Conservation (phyloP, 2,329 filamentous ascomycete species). For the Penicillium occitanis region DNA sequence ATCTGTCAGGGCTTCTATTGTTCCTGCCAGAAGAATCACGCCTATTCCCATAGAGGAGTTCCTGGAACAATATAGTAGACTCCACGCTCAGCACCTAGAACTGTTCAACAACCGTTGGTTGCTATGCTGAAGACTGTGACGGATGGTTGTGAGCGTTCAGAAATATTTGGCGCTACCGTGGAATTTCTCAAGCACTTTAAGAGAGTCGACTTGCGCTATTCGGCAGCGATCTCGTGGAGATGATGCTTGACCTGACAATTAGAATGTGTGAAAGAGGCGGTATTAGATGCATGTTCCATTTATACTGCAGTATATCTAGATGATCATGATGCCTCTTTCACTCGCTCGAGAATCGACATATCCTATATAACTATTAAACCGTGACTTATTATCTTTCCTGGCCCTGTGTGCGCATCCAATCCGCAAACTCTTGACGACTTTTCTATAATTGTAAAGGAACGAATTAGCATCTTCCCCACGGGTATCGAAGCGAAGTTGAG, state of each 20-base stretch:
- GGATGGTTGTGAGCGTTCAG: not conserved
- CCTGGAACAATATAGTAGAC: not conserved
- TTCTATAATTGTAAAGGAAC: constrained; percentile 35
- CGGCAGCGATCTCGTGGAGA: not conserved
- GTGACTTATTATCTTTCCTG: constrained; percentile 16
- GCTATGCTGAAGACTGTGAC: not conserved
- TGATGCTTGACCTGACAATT: not conserved
- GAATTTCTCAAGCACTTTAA: not conserved
- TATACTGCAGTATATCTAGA: not conserved
- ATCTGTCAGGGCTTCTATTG: too few species aligned
- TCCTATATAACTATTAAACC: not conserved
- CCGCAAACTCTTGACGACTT: constrained; percentile 72
- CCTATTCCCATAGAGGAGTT: not conserved
- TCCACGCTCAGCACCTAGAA: not conserved
- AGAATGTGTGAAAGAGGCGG: not conserved
- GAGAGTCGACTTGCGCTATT: not conserved
- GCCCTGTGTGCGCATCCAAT: constrained; percentile 61
- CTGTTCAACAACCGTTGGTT: not conserved
- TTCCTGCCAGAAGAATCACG: not conserved
- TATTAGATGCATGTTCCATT: not conserved
- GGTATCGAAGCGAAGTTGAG: not conserved
- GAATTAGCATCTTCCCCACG: constrained; percentile 1
- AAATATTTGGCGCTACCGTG: not conserved
- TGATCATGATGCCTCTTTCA: not conserved
- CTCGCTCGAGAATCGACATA: not conserved